Base-by-base conservation (phyloP, 2,329 filamentous ascomycete species). In the Pestalotiopsis sp. region DNA sequence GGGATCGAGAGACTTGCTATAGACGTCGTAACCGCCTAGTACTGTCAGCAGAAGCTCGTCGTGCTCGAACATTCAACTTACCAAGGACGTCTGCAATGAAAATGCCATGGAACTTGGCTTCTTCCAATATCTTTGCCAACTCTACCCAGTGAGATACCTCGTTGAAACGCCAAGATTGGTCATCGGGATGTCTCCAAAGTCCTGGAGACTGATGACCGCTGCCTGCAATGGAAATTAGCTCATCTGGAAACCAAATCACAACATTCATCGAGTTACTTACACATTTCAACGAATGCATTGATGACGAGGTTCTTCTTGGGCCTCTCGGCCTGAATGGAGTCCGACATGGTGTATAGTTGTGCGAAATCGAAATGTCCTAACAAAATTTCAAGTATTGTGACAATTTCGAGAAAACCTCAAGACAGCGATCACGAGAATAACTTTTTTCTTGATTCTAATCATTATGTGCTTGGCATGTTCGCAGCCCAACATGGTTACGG, bases 21-120 rank as follows among this genome's bases (percentile, higher is more conserved):
- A 93, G 2, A 93, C 90, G 80, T 93, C 91, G 74, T 93, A 92
- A 3, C 89, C 89, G 17, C 89, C 90, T 78, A 9, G 65, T 17
- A 25, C 17, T 31, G 49, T 66, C 12, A 66, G 23, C 41, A 38
- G 2, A 31, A 9, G 12, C 23, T 12, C 27, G 1, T 17, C 23
- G 2, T 4, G 3, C 2, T 27, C 41, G 11, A 2, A 38, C 0
- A 41, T 57, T n/a, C 59, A 52, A 45, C 69, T 45, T 61, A 76
- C 75, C 75, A n/a, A 90, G 90, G 0, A 89, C 90, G 72, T 92
- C 90, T 0, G 90, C 90, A 6, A 92, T 82, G 76, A 91, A 91
- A 7, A 92, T 78, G 0, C 89, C 88, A 68, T 90, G 91, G 78
- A 92, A 89, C 6, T 86, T 86, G 5, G 88, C 90, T 12, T 85